Percentiles rank a stretch among this genome's conserved stretches.
Evolutionary conservation across 2,329 filamentous ascomycete genomes (phyloP).

Genomic region (Xylaria multiplex): DNA sequence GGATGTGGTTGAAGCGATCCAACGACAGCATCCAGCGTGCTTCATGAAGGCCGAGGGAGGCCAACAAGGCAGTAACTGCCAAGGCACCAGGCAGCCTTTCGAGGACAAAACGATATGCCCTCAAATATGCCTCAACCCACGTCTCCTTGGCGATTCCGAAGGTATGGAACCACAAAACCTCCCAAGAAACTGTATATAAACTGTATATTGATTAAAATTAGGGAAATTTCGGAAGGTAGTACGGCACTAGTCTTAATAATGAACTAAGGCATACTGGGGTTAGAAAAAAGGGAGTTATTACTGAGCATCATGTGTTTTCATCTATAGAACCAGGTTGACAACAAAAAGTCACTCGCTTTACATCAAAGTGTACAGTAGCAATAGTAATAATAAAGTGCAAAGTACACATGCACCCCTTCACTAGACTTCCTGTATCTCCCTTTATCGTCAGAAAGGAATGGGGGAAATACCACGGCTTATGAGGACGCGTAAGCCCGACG

Average conservation of each 20-base stretch:
- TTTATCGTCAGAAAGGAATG: background rate
- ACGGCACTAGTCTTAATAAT: background rate
- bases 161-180: background rate
- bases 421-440: background rate
- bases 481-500: slow-evolving; percentile 1
- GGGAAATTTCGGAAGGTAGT: slow-evolving; percentile 4
- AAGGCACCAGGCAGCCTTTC: slow-evolving; percentile 28
- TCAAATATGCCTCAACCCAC: background rate
- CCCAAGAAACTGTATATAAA: background rate
- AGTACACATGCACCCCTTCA: background rate
- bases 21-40: slow-evolving; percentile 18
- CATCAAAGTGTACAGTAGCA: background rate
- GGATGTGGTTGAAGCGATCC: slow-evolving; percentile 15
- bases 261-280: background rate
- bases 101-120: background rate
- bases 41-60: slow-evolving; percentile 18
- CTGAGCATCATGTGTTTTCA: background rate
- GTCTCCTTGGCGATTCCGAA: slow-evolving; percentile 6
- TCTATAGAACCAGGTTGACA: background rate
- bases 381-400: background rate
- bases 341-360: slow-evolving; percentile 13
- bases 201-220: slow-evolving; percentile 3
- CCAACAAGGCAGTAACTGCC: slow-evolving; percentile 33
- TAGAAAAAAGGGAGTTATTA: background rate
- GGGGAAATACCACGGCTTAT: background rate